phyloP scores from a whole-genome alignment of 345 rosid genomes.

The Mallotus nudiflorus region DNA sequence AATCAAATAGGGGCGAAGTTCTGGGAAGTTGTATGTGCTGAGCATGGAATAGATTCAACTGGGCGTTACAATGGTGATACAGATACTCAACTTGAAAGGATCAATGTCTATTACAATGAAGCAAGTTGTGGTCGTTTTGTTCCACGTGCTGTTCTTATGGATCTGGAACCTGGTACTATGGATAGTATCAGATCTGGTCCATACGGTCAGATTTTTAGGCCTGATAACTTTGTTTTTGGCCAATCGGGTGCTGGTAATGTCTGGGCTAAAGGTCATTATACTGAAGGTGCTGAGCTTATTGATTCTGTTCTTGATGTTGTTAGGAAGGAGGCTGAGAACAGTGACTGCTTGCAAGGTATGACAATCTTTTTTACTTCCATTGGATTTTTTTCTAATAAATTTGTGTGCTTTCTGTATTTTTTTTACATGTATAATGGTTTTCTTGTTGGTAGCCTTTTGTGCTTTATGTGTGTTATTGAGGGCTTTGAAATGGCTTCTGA shows the following conservation, averaged over 20 bases:
- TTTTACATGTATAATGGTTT: too few species aligned
- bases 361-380: neutral
- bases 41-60: slow-evolving; percentile 32
- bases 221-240: slow-evolving; percentile 32
- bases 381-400: neutral
- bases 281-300: slow-evolving; percentile 34
- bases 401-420: too few species aligned
- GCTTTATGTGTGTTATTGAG: too few species aligned
- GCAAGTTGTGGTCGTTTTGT: slow-evolving; percentile 32
- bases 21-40: slow-evolving; percentile 31
- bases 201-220: slow-evolving; percentile 30
- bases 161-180: slow-evolving; percentile 37
- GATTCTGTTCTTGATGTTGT: slow-evolving; percentile 36
- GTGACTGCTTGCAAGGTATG: slow-evolving; percentile 37
- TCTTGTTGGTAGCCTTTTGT: too few species aligned
- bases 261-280: slow-evolving; percentile 34
- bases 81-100: slow-evolving; percentile 27
- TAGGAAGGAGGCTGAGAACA: slow-evolving; percentile 30
- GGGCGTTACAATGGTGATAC: slow-evolving; percentile 27
- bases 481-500: too few species aligned
- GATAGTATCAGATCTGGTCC: slow-evolving; percentile 30
- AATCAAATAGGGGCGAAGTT: slow-evolving; percentile 35
- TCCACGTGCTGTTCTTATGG: slow-evolving; percentile 35
- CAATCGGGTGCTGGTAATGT: slow-evolving; percentile 34
- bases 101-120: slow-evolving; percentile 33